phyloP scores from a whole-genome alignment of 129 eudicot genomes.

The Logfia minima region DNA sequence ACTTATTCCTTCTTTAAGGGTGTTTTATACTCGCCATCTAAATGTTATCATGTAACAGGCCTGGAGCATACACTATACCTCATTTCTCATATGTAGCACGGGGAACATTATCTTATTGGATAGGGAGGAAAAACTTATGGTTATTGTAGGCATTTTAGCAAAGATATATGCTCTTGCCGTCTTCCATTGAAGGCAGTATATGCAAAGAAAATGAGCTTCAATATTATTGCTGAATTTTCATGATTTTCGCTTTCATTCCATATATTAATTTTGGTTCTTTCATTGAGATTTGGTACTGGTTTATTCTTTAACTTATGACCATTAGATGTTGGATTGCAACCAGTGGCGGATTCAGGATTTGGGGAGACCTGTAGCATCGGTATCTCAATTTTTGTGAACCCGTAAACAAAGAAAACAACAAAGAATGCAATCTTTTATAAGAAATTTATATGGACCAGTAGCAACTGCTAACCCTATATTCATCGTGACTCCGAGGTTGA shows the following conservation, averaged over 20 bases:
- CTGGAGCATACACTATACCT: neutral
- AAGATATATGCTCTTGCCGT: neutral
- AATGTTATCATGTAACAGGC: neutral
- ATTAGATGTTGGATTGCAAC: neutral
- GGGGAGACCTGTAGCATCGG: no score
- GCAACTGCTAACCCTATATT: no score
- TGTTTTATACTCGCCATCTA: neutral
- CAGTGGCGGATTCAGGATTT: no score
- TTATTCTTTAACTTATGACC: neutral
- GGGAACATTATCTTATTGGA: conserved; percentile 2
- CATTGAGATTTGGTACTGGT: neutral
- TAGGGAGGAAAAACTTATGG: neutral
- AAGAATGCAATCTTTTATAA: no score
- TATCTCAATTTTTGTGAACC: no score
- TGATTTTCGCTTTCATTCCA: neutral
- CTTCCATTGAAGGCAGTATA: neutral
- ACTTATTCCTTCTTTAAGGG: neutral
- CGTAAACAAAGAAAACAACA: no score
- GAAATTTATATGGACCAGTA: no score
- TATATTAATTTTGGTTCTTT: neutral
- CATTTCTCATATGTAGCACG: neutral
- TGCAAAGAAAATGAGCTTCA: conserved; percentile 6
- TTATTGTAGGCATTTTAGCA: no score
- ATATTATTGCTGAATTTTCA: neutral
- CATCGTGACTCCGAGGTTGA: no score